These are phyloP conservation scores for Ustilago esculenta DNA, from an alignment of 1,284 basidiomycete genomes.

Conservation along the genomic window DNA sequence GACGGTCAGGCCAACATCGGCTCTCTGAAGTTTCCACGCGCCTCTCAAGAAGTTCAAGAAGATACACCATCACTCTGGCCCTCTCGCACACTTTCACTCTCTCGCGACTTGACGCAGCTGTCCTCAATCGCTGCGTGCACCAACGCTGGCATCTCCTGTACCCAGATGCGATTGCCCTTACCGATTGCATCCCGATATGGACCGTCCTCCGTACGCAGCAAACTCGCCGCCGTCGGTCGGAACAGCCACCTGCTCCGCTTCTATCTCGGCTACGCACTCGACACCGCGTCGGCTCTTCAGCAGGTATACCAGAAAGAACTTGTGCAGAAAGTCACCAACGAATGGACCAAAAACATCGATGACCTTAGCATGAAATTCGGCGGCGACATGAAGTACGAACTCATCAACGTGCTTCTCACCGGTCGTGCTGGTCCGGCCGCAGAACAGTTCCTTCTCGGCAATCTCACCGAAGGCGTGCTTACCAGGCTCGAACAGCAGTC, in stretches of 20 bases:
- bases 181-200: constrained; percentile 10
- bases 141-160: constrained; percentile 1
- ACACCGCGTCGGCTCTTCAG: constrained; percentile 24
- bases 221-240: constrained; percentile 18
- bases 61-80: neutral
- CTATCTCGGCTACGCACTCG: constrained; percentile 48
- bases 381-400: constrained; percentile 49
- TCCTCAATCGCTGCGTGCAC: neutral
- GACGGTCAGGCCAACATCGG: constrained; percentile 35
- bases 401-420: constrained; percentile 50
- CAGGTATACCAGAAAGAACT: constrained; percentile 31
- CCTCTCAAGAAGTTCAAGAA: neutral
- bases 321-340: constrained; percentile 28
- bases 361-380: constrained; percentile 45
- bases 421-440: constrained; percentile 47
- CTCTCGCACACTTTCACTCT: constrained; percentile 8
- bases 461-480: constrained; percentile 53
- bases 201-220: constrained; percentile 7
- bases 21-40: constrained; percentile 1
- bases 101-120: constrained; percentile 14
- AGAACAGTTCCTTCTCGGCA: constrained; percentile 53
- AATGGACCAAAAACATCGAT: constrained; percentile 48
- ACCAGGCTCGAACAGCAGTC: constrained; percentile 33
- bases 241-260: constrained; percentile 36
- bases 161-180: constrained; percentile 9